Evolutionary conservation across 257 asterid species (phyloP), one percentile per base, ranked within the genome.

Genomic region (Solanum raphanifolium): DNA sequence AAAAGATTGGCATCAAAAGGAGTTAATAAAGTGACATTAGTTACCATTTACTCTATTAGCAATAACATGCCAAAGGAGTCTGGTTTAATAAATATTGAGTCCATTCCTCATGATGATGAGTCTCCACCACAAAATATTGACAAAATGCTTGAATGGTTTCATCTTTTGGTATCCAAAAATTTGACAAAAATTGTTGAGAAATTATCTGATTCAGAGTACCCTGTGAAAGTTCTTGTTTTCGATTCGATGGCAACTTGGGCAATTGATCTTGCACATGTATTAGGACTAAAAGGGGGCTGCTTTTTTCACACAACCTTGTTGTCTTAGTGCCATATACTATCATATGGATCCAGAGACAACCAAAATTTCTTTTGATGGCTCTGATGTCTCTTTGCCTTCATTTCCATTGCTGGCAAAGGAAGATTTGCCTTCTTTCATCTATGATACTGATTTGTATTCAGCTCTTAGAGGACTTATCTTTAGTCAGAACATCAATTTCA

Each of bases 1-100:
- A 94, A 92, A 15, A 89, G 72, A 36, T 71, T 94, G 35, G 92
- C 90, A 79, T 92, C 94, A 9, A 90, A 87, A 83, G 93, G 93
- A 9, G 34, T 92, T 0, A 65, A 1, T 0, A 69, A 1, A 6
- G 46, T 92, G 18, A 90, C 93, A 20, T n/a, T 94, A 16, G 13
- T 93, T 78, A 87, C 89, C 5, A 86, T 91, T 27, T 4, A 83
- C 2, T 25, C 25, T 3, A 7, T 90, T 9, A 83, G 36, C 48
- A 46, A 78, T 0, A 71, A 75, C 5, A 89, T 91, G 2, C 88
- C 66, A 2, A 31, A 13, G 5, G 75, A 73, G 5, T 66, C 34
- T 4, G 20, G 62, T 83, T 78, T 89, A 6, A 66, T 94, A 21
- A 60, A 81, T 38, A 66, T 91, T 2, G 87, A 87, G 65, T 48